Conservation (phyloP, 139 green algal genomes). For the Eudorina sp. region DNA sequence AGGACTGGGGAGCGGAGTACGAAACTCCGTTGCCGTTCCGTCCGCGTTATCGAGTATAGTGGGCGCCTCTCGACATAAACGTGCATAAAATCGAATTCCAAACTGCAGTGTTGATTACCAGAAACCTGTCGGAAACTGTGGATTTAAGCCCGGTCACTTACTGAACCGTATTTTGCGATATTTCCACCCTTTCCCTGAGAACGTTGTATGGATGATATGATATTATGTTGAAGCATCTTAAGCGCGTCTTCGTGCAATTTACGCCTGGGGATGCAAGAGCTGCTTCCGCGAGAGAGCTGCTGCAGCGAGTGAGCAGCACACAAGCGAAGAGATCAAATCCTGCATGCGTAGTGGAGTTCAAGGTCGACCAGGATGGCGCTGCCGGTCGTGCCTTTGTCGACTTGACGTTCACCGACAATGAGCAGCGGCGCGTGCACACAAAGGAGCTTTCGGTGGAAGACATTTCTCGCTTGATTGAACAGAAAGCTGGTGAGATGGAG, state of each 20-base stretch:
- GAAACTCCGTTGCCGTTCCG: too few relatives aligned
- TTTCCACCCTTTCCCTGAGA: too few relatives aligned
- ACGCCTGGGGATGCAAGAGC: slow-evolving; percentile 48
- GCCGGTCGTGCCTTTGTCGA: slow-evolving; percentile 56
- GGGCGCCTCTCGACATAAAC: too few relatives aligned
- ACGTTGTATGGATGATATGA: neutral
- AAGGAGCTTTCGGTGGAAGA: slow-evolving; percentile 57
- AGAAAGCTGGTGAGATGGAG: slow-evolving; percentile 62
- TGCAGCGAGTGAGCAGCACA: slow-evolving; percentile 60
- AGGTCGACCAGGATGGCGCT: slow-evolving; percentile 49
- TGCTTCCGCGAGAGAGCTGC: slow-evolving; percentile 60
- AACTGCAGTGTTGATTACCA: neutral
- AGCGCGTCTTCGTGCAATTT: slow-evolving; percentile 65
- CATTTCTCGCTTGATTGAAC: slow-evolving; percentile 51
- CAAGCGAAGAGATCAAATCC: slow-evolving; percentile 64
- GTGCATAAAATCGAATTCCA: neutral
- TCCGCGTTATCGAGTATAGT: too few relatives aligned
- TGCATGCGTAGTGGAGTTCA: slow-evolving; percentile 63
- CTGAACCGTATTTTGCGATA: too few relatives aligned
- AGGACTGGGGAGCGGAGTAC: too few relatives aligned
- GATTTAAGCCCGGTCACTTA: too few relatives aligned
- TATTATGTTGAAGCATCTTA: slow-evolving; percentile 55
- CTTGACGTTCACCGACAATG: slow-evolving; percentile 63
- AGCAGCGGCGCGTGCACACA: slow-evolving; percentile 52
- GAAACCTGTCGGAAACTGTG: too few relatives aligned